phyloP scores from a whole-genome alignment of 148 eudicot genomes.

The Spergularia bocconei region DNA sequence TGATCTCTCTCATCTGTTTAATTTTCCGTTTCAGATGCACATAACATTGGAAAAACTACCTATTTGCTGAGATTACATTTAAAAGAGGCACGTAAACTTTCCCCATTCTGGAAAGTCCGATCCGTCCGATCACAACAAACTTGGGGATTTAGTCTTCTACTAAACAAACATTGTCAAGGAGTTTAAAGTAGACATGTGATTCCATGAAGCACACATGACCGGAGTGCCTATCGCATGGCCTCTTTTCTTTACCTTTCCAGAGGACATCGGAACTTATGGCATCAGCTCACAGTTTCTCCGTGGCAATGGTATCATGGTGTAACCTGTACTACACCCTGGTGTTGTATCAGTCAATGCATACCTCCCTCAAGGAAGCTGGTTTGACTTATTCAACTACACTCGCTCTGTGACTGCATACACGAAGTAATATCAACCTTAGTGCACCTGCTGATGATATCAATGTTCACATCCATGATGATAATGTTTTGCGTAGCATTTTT shows the following conservation, averaged over 20 bases:
- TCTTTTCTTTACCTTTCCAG: constrained; percentile 52
- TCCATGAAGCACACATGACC: constrained; percentile 42
- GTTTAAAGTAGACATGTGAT: too few species aligned
- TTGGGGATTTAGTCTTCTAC: too few species aligned
- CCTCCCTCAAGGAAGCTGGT: constrained; percentile 53
- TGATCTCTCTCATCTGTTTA: too few species aligned
- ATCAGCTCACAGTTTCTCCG: constrained; percentile 46
- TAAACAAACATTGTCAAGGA: too few species aligned
- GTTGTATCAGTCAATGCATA: constrained; percentile 36
- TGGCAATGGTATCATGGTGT: constrained; percentile 52
- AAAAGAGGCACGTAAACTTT: too few species aligned
- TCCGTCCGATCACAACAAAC: too few species aligned
- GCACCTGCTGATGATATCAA: constrained; percentile 47
- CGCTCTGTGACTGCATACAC: constrained; percentile 29
- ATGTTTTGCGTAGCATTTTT: neutral
- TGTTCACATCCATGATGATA: constrained; percentile 50
- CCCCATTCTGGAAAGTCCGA: too few species aligned
- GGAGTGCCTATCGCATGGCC: constrained; percentile 57
- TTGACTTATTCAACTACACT: constrained; percentile 41
- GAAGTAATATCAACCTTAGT: constrained; percentile 26
- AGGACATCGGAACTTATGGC: constrained; percentile 34
- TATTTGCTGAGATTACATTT: too few species aligned
- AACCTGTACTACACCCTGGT: constrained; percentile 41
- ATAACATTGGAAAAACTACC: too few species aligned
- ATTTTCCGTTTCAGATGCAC: too few species aligned